Conservation (phyloP, 331 rosid species). For the Acacia pycnantha region DNA sequence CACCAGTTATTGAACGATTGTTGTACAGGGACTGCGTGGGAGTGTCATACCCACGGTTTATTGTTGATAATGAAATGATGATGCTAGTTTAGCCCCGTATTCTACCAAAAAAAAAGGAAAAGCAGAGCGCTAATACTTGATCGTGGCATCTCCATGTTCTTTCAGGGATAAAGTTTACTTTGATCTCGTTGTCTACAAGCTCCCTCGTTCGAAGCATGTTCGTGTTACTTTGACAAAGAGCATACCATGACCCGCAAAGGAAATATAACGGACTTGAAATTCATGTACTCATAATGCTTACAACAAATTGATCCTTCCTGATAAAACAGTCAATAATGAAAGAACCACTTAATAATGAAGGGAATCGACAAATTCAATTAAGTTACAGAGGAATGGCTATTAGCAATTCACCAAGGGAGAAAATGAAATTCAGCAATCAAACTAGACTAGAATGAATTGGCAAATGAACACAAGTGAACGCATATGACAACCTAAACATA, state of each 20-base stretch:
- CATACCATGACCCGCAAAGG: neutral
- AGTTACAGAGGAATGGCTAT: neutral
- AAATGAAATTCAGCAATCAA: constrained; percentile 2
- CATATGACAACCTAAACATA: constrained; percentile 17
- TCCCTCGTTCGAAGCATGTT: neutral
- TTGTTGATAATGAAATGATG: too few species aligned
- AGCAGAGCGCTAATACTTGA: neutral
- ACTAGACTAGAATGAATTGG: constrained; percentile 19
- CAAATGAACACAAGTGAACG: constrained; percentile 21
- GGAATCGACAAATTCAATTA: neutral
- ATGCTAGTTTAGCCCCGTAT: too few species aligned
- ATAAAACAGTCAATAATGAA: constrained; percentile 3
- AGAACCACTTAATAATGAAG: constrained; percentile 13
- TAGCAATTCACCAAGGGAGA: neutral
- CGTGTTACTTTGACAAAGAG: neutral
- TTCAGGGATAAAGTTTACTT: neutral
- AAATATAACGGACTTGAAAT: neutral
- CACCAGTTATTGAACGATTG: too few species aligned
- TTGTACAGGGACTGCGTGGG: too few species aligned
- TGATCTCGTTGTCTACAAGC: neutral
- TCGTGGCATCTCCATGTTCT: neutral
- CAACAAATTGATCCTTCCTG: neutral
- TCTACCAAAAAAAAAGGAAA: too few species aligned
- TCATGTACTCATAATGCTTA: neutral
- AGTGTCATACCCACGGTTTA: too few species aligned